Base-by-base conservation (phyloP, 1,284 basidiomycete genomes). In the Rhodotorula sp. region DNA sequence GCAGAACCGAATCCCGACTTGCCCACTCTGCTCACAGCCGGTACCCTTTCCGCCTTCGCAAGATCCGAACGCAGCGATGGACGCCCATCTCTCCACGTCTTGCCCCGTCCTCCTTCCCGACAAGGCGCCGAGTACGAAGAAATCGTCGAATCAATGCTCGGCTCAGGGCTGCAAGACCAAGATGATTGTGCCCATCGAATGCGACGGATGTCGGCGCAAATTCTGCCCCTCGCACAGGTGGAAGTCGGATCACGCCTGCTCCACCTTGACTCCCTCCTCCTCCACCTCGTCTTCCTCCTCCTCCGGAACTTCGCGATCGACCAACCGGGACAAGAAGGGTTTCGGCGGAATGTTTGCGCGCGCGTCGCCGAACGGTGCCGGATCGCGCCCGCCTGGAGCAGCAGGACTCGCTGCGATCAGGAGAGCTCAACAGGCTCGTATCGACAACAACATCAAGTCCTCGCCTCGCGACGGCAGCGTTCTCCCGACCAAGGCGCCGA, bases 181-280 rank as follows among this genome's bases (percentile, higher is more conserved):
- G 65, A 67, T 77, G 66, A 70, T 77, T 69, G 72, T 70, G 3
- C 71, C 74, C 3, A 76, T 78, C 18, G 60, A 54, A 58, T 78
- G 77, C 60, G 51, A 58, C 3, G n/a, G 34, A 21, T 78, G 77
- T 62, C 3, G 57, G 5, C 46, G 48, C 3, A 62, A n/a, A 29
- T 77, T 68, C 47, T 78, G 77, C 65, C 66, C 76, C 26, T 62
- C 29, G 18, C 77, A 78, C 58, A 58, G 77, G 8, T 76, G 58
- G 8, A 64, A 46, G 21, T 61, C 57, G 23, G 70, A 75, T 21
- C 77, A 78, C 29, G 64, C 64, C 4, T 78, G 77, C 64, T 21
- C 51, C 39, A 57, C 47, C 62, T 68, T 57, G 58, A 57, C 21
- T 20, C 21, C 31, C 12, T 18, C 34, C 15, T 10, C 21, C 8